These are phyloP conservation scores for Entelexis sorbosivorans DNA, from an alignment of 1,139 yeast genomes.

Conservation along the genomic window DNA sequence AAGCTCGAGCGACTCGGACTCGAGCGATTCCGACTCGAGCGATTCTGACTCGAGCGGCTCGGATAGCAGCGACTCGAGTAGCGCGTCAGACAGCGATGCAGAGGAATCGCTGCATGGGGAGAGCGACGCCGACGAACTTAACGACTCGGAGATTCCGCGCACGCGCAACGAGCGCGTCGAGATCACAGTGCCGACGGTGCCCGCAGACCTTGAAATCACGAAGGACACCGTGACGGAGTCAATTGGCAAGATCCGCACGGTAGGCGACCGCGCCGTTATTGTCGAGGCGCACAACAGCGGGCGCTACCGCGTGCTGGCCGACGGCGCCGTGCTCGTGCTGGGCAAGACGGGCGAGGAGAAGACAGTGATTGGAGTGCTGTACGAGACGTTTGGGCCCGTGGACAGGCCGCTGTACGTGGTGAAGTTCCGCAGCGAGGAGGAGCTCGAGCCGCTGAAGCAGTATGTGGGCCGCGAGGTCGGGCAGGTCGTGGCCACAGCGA, in stretches of 20 bases:
- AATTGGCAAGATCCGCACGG: slow-evolving; percentile 59
- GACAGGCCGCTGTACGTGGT: slow-evolving; percentile 77
- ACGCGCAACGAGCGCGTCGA: slow-evolving; percentile 69
- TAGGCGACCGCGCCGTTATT: slow-evolving; percentile 63
- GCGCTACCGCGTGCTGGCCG: slow-evolving; percentile 72
- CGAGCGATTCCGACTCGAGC: neutral
- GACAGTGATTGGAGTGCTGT: slow-evolving; percentile 65
- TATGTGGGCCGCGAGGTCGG: slow-evolving; percentile 50
- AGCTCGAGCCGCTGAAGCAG: slow-evolving; percentile 37
- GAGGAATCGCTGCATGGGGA: neutral
- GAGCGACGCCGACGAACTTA: slow-evolving; percentile 16
- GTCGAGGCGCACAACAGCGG: slow-evolving; percentile 71
- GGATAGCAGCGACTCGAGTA: neutral
- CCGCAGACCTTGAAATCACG: slow-evolving; percentile 52
- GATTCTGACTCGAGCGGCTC: neutral
- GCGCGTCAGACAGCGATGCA: neutral
- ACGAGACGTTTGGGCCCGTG: slow-evolving; percentile 83
- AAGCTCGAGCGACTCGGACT: slow-evolving; percentile 4
- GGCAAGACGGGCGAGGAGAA: slow-evolving; percentile 35
- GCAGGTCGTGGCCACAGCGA: slow-evolving; percentile 72
- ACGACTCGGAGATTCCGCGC: slow-evolving; percentile 45
- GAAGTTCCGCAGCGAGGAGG: slow-evolving; percentile 48
- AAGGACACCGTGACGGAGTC: slow-evolving; percentile 55
- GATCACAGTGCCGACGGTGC: slow-evolving; percentile 57
- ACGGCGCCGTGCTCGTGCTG: slow-evolving; percentile 69